phyloP scores from a whole-genome alignment of 768 basidiomycete species.

The Cystofilobasidium macerans region DNA sequence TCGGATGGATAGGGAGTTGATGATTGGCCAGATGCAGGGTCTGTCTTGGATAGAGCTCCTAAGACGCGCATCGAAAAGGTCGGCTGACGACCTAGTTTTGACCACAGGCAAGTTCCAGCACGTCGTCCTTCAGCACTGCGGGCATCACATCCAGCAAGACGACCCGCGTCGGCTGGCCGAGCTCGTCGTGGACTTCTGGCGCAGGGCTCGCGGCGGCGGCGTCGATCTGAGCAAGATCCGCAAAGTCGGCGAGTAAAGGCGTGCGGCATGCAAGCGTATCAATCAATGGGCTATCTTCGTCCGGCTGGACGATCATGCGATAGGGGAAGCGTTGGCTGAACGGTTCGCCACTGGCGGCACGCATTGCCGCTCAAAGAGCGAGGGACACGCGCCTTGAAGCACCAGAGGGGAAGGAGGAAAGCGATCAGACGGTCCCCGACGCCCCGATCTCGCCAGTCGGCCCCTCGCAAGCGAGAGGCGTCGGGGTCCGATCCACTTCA shows the following conservation, averaged over 20 bases:
- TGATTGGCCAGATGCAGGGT: conserved; percentile 94
- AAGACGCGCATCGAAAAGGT: not conserved
- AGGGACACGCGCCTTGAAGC: not conserved
- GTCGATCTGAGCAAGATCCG: conserved; percentile 4
- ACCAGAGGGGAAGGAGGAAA: not conserved
- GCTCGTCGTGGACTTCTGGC: conserved; percentile 80
- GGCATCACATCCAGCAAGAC: conserved; percentile 92
- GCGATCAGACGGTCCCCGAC: conserved; percentile 17
- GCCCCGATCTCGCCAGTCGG: conserved; percentile 13
- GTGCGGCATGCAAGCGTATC: too few species aligned
- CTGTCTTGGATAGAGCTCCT: not conserved
- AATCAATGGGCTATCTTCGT: not conserved
- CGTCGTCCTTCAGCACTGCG: conserved; percentile 70
- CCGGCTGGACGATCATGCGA: not conserved
- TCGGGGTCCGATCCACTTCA: conserved; percentile 25
- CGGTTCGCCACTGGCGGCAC: not conserved
- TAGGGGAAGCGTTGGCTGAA: not conserved
- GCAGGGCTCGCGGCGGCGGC: not conserved
- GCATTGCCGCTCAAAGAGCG: not conserved
- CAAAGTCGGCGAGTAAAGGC: not conserved
- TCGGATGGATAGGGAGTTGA: conserved; percentile 77
- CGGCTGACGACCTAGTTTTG: not conserved
- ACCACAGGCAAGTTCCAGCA: conserved; percentile 72
- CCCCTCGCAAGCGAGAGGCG: conserved; percentile 21
- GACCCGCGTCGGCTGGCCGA: conserved; percentile 70